These are phyloP conservation scores for Euphorbia tirucalli DNA, from an alignment of 345 rosid genomes.

Conservation along the genomic window DNA sequence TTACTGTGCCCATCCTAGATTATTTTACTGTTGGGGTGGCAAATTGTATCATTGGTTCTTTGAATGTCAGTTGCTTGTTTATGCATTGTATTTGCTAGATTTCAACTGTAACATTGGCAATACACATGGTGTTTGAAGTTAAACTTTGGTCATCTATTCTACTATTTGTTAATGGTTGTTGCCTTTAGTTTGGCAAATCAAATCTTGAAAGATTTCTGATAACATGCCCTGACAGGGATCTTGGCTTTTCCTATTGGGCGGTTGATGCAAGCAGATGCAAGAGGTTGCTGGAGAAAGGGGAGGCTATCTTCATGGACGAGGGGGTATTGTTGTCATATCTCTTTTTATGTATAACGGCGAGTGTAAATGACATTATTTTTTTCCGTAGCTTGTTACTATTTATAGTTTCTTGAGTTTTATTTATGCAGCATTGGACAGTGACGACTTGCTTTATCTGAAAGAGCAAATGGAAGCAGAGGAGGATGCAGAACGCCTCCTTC, in stretches of 20 bases:
- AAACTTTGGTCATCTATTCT: neutral
- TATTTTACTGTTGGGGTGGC: too few species aligned
- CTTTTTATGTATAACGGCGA: neutral
- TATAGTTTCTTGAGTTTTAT: slow-evolving; percentile 29
- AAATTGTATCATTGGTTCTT: neutral
- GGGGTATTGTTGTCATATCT: slow-evolving; percentile 50
- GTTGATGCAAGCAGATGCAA: slow-evolving; percentile 88
- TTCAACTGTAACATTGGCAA: neutral
- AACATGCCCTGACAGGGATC: slow-evolving; percentile 99
- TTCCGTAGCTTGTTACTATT: neutral
- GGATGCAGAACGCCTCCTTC: slow-evolving; percentile 95
- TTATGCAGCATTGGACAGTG: slow-evolving; percentile 97
- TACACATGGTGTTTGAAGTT: neutral
- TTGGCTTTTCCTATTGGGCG: slow-evolving; percentile 58
- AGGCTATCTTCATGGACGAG: slow-evolving; percentile 98
- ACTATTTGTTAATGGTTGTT: neutral
- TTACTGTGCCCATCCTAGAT: neutral
- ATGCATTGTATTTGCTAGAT: neutral
- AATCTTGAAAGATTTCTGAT: slow-evolving; percentile 57
- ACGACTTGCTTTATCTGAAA: slow-evolving; percentile 92
- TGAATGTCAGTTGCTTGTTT: neutral
- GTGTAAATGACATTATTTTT: neutral
- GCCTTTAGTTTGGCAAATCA: neutral
- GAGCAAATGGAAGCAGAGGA: slow-evolving; percentile 99
- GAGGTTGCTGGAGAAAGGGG: slow-evolving; percentile 99